Base-by-base conservation (phyloP, 345 rosid genomes). In the Bruguiera gymnorhiza region DNA sequence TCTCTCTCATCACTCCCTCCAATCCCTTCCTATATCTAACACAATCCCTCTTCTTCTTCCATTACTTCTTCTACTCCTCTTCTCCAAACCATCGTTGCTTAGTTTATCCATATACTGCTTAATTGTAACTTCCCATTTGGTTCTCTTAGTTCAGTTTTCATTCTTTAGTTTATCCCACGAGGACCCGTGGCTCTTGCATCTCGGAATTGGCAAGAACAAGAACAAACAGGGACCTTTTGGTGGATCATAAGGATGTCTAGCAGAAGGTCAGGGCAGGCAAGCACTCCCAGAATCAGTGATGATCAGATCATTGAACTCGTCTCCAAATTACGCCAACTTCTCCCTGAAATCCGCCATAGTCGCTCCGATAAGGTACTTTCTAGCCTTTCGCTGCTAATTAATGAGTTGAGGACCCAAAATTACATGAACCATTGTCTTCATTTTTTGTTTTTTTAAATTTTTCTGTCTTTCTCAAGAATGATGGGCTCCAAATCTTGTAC, bases 251-350 rank as follows among this genome's bases (percentile, higher is more conserved):
- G 29, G 60, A 95, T 95, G 99, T 91, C 99, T 60, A 81, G 84
- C 85, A 84, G 99, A 81, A 89, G 97, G 81, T 86, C 99, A 15
- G 89, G 97, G 85, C 96, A 88, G 76, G 62, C 87, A 2, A 73
- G 86, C 20, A 78, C 67, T 68, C 87, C 97, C 8, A 83, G 97
- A 76, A 95, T 95, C 78, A 88, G 76, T 16, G 97, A 95, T 76
- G 97, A 88, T 66, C 99, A 95, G 77, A 95, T 95, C 82, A 83
- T 86, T 59, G 88, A 88, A 56, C 97, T 95, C 24, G 81, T 95
- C 81, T 82, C 96, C 72, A 95, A 95, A 76, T 79, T 95, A 73
- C 85, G 91, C 43, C 92, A 87, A 37, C 85, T 89, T 73, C 91
- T 95, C 46, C 99, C 99, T 2, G 99, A 95, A 86, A 88, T 95